Conservation (phyloP, 306 rosid genomes). For the Castanea sativa region DNA sequence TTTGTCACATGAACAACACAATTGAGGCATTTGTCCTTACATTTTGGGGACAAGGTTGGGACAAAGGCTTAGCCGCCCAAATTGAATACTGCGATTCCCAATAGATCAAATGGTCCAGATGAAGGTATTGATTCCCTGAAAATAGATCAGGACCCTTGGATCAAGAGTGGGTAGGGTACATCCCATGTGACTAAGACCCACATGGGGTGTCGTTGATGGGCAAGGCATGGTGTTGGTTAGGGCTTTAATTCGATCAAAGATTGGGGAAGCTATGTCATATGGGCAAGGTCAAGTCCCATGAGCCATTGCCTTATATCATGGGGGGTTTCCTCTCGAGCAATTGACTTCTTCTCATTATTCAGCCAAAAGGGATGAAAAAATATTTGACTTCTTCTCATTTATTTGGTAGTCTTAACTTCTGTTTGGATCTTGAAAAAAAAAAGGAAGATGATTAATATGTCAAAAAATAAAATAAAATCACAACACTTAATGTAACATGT, state of each 20-base stretch:
- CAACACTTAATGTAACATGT: no score
- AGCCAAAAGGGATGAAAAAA: neutral
- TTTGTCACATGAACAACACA: constrained; percentile 24
- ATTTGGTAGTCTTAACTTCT: no score
- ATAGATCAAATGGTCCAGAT: constrained; percentile 15
- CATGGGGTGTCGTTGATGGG: constrained; percentile 31
- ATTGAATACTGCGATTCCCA: constrained; percentile 14
- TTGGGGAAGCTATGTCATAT: constrained; percentile 13
- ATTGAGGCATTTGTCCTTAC: constrained; percentile 24
- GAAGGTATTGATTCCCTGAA: neutral
- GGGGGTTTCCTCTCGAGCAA: neutral
- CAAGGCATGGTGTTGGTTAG: constrained; percentile 22
- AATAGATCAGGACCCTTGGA: constrained; percentile 11
- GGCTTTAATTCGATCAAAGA: constrained; percentile 1
- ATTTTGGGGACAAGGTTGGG: constrained; percentile 39
- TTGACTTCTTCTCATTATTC: neutral
- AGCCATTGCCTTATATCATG: constrained; percentile 8
- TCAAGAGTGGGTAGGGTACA: neutral
- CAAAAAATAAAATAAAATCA: no score
- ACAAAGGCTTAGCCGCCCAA: constrained; percentile 32
- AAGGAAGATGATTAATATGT: no score
- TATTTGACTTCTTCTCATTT: no score
- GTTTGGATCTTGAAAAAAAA: no score
- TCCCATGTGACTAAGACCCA: constrained; percentile 36
- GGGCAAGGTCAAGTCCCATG: constrained; percentile 16